Conservation (phyloP, 208 protist species). For the Strigomonas culicis region DNA sequence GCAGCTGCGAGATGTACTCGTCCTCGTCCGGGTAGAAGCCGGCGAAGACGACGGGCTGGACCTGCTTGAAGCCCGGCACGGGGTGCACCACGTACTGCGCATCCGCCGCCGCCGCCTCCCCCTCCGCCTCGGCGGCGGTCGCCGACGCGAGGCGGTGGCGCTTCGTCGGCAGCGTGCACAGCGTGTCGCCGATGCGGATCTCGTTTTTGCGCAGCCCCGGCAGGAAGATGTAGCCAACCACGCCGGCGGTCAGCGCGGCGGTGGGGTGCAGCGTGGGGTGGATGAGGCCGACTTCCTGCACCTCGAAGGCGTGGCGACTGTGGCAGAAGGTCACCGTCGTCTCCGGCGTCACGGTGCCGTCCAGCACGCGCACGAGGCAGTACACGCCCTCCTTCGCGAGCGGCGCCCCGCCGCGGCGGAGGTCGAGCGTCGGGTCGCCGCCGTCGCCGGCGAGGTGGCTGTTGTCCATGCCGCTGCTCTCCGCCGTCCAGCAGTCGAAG, state of each 20-base stretch:
- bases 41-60: conserved; percentile 94
- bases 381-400: conserved; percentile 46
- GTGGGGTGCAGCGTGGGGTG: conserved; percentile 88
- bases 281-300: conserved; percentile 94
- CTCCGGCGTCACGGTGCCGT: conserved; percentile 87
- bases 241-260: conserved; percentile 80
- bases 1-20: conserved; percentile 80
- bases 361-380: conserved; percentile 85
- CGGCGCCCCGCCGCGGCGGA: conserved; percentile 15
- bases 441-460: conserved; percentile 29
- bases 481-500: conserved; percentile 94
- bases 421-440: conserved; percentile 1
- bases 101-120: neutral
- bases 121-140: neutral
- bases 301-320: conserved; percentile 63
- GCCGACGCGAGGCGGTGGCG: conserved; percentile 31
- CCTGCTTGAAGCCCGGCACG: conserved; percentile 65
- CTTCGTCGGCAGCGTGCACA: conserved; percentile 72
- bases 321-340: conserved; percentile 64
- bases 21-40: conserved; percentile 95
- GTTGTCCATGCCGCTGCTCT: conserved; percentile 83
- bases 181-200: conserved; percentile 94
- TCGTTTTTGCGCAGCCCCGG: conserved; percentile 81
- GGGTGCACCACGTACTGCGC: conserved; percentile 18
- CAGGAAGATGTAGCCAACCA: conserved; percentile 95